phyloP scores from a whole-genome alignment of 1,139 yeast genomes.

The Suhomyces anneliseae region DNA sequence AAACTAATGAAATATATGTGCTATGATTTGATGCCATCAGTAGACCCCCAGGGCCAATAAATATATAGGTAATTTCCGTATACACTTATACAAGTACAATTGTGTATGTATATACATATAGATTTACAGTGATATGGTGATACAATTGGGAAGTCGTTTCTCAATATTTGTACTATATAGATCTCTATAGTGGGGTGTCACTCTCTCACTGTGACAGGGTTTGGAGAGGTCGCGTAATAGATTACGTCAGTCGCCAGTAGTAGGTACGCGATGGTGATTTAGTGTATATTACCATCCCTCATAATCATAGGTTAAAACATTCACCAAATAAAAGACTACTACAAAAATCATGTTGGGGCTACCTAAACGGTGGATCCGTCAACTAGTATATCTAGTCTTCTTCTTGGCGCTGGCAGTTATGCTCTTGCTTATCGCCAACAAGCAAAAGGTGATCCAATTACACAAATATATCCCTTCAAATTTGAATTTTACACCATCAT shows the following conservation, averaged over 20 bases:
- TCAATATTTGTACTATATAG: too few species aligned
- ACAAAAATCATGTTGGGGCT: constrained; percentile 8
- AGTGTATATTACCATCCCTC: neutral
- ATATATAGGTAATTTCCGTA: too few species aligned
- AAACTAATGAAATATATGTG: too few species aligned
- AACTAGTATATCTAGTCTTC: constrained; percentile 20
- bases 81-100: too few species aligned
- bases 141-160: too few species aligned
- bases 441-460: constrained; percentile 29
- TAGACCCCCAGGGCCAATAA: too few species aligned
- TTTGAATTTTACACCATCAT: constrained; percentile 34
- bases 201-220: too few species aligned
- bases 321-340: too few species aligned
- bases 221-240: neutral
- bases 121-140: too few species aligned
- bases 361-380: constrained; percentile 23
- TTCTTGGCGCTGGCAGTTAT: constrained; percentile 20
- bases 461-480: constrained; percentile 31
- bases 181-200: too few species aligned
- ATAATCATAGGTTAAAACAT: neutral
- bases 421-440: constrained; percentile 34
- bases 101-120: too few species aligned
- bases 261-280: neutral
- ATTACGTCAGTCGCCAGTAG: neutral
- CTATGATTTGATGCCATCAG: too few species aligned